Conservation (phyloP, 202 grass and related monocot species). For the Cymbopogon flexuosus region DNA sequence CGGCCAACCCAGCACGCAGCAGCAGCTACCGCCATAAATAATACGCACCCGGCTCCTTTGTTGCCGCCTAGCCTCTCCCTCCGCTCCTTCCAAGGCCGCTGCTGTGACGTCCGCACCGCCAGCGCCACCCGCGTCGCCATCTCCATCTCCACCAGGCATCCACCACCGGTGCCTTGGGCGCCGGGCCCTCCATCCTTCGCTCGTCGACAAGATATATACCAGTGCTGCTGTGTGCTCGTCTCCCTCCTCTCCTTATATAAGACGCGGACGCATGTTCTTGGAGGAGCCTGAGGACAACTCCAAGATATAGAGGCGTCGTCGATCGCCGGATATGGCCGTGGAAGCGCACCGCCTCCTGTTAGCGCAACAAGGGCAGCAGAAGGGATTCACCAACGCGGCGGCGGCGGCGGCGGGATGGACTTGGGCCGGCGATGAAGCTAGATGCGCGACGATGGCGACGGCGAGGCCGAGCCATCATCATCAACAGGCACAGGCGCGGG, state of each 20-base stretch:
- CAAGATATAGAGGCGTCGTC: neutral
- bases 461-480: neutral
- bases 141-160: constrained; percentile 1
- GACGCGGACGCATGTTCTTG: neutral
- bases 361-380: neutral
- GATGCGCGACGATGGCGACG: neutral
- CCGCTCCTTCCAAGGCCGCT: neutral
- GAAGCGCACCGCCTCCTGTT: constrained; percentile 48
- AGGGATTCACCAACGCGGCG: neutral
- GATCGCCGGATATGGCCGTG: constrained; percentile 51
- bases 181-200: neutral
- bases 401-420: neutral
- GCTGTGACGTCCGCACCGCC: neutral
- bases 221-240: neutral
- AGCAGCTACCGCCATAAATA: constrained; percentile 28
- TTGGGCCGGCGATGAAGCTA: neutral
- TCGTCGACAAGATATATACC: neutral
- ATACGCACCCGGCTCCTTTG: neutral
- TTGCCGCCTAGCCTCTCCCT: constrained; percentile 8
- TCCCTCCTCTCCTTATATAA: neutral
- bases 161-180: neutral
- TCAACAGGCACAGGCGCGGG: neutral
- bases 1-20: neutral
- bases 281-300: neutral
- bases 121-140: constrained; percentile 4